Conservation (phyloP, 371 early-diverging fungal species). For the Agmasoma carcini region DNA sequence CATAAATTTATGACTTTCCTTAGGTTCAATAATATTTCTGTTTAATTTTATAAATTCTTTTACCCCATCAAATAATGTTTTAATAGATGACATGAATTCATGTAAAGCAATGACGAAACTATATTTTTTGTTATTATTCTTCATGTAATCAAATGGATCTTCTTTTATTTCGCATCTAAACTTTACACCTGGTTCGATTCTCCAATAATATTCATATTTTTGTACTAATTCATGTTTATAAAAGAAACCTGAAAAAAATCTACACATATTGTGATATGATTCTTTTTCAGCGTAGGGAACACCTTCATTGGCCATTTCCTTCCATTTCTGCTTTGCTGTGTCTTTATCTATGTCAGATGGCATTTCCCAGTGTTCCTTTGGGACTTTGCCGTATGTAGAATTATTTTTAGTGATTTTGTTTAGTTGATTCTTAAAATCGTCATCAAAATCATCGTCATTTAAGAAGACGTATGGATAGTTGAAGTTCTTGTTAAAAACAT, state of each 20-base stretch:
- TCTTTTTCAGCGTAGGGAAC: conserved; percentile 67
- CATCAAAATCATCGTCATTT: conserved; percentile 62
- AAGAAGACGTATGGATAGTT: conserved; percentile 66
- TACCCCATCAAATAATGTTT: conserved; percentile 62
- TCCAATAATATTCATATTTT: conserved; percentile 78
- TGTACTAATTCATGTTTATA: conserved; percentile 63
- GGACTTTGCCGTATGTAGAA: conserved; percentile 60
- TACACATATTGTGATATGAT: conserved; percentile 79
- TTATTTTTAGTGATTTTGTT: conserved; percentile 40
- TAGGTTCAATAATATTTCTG: conserved; percentile 27
- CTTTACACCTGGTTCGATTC: conserved; percentile 74
- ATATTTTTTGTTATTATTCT: conserved; percentile 64
- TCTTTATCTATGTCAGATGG: conserved; percentile 64
- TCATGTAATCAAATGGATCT: conserved; percentile 66
- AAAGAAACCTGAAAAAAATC: conserved; percentile 73
- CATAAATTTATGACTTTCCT: conserved; percentile 43
- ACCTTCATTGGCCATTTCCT: conserved; percentile 57
- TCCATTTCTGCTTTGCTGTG: conserved; percentile 56
- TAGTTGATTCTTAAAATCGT: conserved; percentile 59
- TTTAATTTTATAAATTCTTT: conserved; percentile 49
- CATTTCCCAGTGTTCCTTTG: conserved; percentile 62
- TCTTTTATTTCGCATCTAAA: conserved; percentile 65
- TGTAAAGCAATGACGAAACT: conserved; percentile 60
- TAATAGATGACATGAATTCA: conserved; percentile 65
- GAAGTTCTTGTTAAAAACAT: conserved; percentile 63